Evolutionary conservation across 2,329 filamentous ascomycete genomes (phyloP), one percentile per base, ranked within the genome.

Genomic region (Talaromyces sp.): DNA sequence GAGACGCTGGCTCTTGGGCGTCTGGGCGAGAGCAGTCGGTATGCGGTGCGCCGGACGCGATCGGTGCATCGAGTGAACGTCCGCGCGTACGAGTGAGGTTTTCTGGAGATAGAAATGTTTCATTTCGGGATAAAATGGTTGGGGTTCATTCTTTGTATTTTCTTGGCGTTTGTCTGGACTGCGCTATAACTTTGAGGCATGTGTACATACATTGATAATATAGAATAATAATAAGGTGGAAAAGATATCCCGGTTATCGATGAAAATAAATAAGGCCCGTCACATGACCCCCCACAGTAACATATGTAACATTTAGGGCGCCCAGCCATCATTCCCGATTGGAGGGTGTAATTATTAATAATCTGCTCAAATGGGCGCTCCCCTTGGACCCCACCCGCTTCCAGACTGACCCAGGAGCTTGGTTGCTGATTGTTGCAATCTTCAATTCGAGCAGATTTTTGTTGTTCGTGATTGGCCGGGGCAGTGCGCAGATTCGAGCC

Each of bases 1-100:
- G 75, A 78, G 62, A 74, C 69, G 7, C 51, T 78, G 62, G 72
- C 74, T 2, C 60, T 77, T 53, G 75, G 76, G 1, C 70, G 73
- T 52, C 64, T 70, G 65, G 74, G 74, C 2, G 65, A 66, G 53
- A 71, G 67, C 61, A 77, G 75, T 65, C 69, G 71, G 53, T 71
- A 74, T 64, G 69, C 70, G 14, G 61, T 63, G 38, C 54, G 64
- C 14, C 55, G 59, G 50, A 58, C 61, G 54, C 51, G 58, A 11
- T 61, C 60, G 26, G 46, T 62, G 17, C 60, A 62, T 57, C 60
- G 60, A 12, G 41, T 62, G 32, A 51, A 52, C 29, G 26, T 29
- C 8, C 48, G 26, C 14, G 48, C 26, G 8, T 52, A 52, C 14
- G 48, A 52, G 19, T 52, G 17, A 51, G 9, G 19, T 29, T 29